These are phyloP conservation scores for Mucor racemosus DNA, from an alignment of 371 early-diverging fungal species.

Conservation along the genomic window DNA sequence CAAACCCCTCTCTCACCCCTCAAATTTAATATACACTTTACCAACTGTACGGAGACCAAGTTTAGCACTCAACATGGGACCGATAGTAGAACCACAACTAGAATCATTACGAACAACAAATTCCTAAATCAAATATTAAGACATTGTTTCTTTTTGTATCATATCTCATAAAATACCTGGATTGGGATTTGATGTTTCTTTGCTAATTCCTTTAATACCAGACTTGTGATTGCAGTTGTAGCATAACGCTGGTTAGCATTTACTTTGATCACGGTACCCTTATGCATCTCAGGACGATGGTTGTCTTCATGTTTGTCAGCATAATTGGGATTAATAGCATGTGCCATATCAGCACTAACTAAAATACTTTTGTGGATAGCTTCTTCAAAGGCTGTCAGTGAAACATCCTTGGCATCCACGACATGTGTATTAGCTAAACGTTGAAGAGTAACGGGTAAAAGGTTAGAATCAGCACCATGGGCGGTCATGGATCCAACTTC, in stretches of 20 bases:
- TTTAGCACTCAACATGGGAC: slow-evolving; percentile 91
- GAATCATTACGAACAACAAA: slow-evolving; percentile 93
- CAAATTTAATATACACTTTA: slow-evolving; percentile 30
- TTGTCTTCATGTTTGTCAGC: slow-evolving; percentile 84
- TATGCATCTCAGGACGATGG: slow-evolving; percentile 89
- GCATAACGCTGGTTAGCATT: slow-evolving; percentile 96
- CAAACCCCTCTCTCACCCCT: not conserved
- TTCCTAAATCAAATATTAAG: slow-evolving; percentile 48
- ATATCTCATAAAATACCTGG: slow-evolving; percentile 47
- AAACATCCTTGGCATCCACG: slow-evolving; percentile 25
- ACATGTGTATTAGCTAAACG: slow-evolving; percentile 58
- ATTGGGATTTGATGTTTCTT: slow-evolving; percentile 71
- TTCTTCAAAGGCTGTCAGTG: slow-evolving; percentile 74
- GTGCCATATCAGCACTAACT: slow-evolving; percentile 94
- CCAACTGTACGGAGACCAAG: slow-evolving; percentile 91
- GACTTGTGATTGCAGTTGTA: slow-evolving; percentile 85
- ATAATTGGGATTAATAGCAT: slow-evolving; percentile 92
- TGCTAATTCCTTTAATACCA: slow-evolving; percentile 80
- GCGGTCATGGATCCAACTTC: slow-evolving; percentile 97
- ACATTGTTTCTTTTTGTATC: no score
- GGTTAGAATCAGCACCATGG: slow-evolving; percentile 92
- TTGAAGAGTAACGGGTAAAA: slow-evolving; percentile 77
- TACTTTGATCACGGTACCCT: slow-evolving; percentile 93
- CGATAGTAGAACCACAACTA: slow-evolving; percentile 94
- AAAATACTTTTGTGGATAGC: slow-evolving; percentile 81